Evolutionary conservation across 169 alveolate species (phyloP), one percentile per base, ranked within the genome.

Genomic region (Plasmodium vivax): DNA sequence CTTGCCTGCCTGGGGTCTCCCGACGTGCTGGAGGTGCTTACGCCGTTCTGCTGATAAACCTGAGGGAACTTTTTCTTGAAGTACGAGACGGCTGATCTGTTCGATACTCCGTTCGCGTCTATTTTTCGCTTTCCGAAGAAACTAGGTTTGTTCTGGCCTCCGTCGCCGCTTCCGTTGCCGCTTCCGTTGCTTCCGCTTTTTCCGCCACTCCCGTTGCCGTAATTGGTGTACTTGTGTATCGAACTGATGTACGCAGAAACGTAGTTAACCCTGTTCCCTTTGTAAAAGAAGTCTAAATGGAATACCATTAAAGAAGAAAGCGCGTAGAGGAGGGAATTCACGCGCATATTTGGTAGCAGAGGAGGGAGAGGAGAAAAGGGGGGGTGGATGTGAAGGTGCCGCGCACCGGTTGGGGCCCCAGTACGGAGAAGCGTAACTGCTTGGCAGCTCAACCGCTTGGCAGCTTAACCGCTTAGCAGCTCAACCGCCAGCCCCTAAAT

Each of bases 281-380:
- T 87, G 47, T 30, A 23, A 75, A 87, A 54, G 74, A 87, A 2
- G 68, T 75, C 77, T 87, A 79, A 58, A 75, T 87, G 93, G 87
- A 87, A 75, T 36, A 79, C 93, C 93, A 79, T 87, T 75, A 87
- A 77, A 34, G 45, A 87, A 16, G 71, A 75, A 19, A 47, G 14
- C 9, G 83, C 45, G 45, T 56, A 87, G n/a, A 77, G 4, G 56
- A 87, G 71, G 30, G 81, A 30, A 51, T 87, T 87, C 58, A 87
- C n/a, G 36, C 83, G 93, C 93, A 87, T 87, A 77, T 87, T 87
- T 74, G 68, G 77, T 68, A 30, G 12, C 4, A 2, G 77, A 2
- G 38, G 77, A 19, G 34, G n/a, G 77, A 2, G 77, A 27, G 0
- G 34, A 30, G n/a, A 30, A 30, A 41, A 23, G 77, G 77, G 77